These are phyloP conservation scores for Xerocomellus intermedius DNA, from an alignment of 768 basidiomycete species.

Conservation along the genomic window DNA sequence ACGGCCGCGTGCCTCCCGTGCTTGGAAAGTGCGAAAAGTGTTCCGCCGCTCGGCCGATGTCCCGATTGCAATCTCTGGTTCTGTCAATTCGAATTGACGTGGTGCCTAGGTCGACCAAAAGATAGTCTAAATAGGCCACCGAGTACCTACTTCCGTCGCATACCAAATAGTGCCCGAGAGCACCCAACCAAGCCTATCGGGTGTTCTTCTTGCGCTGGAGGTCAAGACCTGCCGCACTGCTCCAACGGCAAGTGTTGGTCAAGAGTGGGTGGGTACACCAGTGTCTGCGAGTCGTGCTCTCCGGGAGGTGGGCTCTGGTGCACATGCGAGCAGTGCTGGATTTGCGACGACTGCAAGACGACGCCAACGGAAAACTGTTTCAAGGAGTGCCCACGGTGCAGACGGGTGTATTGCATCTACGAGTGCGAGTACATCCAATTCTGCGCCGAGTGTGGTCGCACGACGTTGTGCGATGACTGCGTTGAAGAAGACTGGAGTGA, in stretches of 20 bases:
- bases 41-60: constrained; percentile 17
- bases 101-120: constrained; percentile 25
- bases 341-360: constrained; percentile 24
- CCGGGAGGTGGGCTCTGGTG: constrained; percentile 22
- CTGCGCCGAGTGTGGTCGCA: constrained; percentile 20
- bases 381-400: constrained; percentile 20
- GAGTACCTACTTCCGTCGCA: neutral
- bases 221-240: constrained; percentile 9
- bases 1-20: constrained; percentile 11
- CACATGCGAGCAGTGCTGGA: constrained; percentile 19
- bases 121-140: neutral
- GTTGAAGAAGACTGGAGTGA: constrained; percentile 21
- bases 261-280: constrained; percentile 1
- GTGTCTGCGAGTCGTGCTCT: constrained; percentile 19
- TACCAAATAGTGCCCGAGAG: constrained; percentile 3
- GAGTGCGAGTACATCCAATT: constrained; percentile 24
- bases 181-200: constrained; percentile 17
- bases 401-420: constrained; percentile 12
- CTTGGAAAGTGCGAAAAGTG: neutral
- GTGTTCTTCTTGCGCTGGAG: constrained; percentile 6
- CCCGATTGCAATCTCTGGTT: constrained; percentile 23
- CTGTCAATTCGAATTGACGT: constrained; percentile 19
- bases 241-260: constrained; percentile 22
- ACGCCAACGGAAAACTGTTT: constrained; percentile 5
- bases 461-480: constrained; percentile 27